Conservation (phyloP, 2,329 filamentous ascomycete genomes). For the Fusarium sp. region DNA sequence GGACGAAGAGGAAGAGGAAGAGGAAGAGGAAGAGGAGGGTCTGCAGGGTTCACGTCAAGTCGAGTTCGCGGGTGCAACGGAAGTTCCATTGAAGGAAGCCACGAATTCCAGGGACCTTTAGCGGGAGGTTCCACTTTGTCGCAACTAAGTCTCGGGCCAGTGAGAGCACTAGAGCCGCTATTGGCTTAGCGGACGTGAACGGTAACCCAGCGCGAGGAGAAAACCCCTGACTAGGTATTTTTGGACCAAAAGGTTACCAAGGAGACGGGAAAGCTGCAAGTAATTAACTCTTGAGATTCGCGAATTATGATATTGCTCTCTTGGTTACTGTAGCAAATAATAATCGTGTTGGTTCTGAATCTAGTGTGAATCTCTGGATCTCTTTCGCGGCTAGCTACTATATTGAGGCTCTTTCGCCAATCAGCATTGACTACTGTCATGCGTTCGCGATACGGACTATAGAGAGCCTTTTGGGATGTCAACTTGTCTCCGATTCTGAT, state of each 20-base stretch:
- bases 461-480: neutral
- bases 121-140: slow-evolving; percentile 31
- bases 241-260: slow-evolving; percentile 15
- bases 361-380: no score
- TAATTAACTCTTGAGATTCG: slow-evolving; percentile 25
- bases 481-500: neutral
- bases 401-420: neutral
- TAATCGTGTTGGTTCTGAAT: neutral
- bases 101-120: slow-evolving; percentile 34
- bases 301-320: neutral
- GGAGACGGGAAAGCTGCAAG: slow-evolving; percentile 20
- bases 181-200: slow-evolving; percentile 28
- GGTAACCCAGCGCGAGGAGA: slow-evolving; percentile 3
- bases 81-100: slow-evolving; percentile 11
- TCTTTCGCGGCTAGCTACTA: neutral
- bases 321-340: neutral
- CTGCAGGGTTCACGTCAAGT: slow-evolving; percentile 20
- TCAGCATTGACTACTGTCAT: neutral
- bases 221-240: slow-evolving; percentile 39
- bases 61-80: slow-evolving; percentile 31
- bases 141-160: slow-evolving; percentile 25
- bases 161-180: slow-evolving; percentile 25
- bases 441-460: neutral
- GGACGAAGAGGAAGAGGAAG: neutral
- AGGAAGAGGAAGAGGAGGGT: slow-evolving; percentile 1